A percentile compares a stretch with the other conserved stretches of the same genome.
Conservation (phyloP, 1,284 basidiomycete genomes). For the Heterobasidion occidentale region DNA sequence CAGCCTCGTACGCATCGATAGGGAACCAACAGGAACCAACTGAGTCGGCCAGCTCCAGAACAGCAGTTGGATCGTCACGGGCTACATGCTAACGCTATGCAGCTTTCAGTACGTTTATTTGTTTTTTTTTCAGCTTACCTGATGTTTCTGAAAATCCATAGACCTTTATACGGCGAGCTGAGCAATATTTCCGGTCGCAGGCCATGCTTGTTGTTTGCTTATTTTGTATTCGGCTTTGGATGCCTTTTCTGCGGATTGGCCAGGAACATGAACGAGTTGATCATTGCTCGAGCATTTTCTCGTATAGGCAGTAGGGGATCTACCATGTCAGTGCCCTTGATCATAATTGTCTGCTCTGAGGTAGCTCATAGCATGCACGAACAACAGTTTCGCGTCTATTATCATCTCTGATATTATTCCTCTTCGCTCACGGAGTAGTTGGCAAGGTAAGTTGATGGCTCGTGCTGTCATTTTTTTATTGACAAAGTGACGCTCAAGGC, state of each 20-base stretch:
- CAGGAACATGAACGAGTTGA: constrained; percentile 46
- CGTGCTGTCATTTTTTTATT: not conserved
- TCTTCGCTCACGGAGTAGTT: constrained; percentile 49
- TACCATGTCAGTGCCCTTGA: constrained; percentile 35
- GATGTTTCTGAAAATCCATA: constrained; percentile 14
- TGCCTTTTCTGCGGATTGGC: constrained; percentile 46
- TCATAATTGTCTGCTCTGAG: not conserved
- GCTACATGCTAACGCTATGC: constrained; percentile 52
- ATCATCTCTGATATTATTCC: constrained; percentile 57
- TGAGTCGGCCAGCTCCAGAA: constrained; percentile 48
- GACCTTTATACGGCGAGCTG: constrained; percentile 56
- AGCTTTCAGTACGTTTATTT: constrained; percentile 45
- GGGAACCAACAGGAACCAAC: constrained; percentile 35
- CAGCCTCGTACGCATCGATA: constrained; percentile 52
- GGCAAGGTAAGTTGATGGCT: constrained; percentile 35
- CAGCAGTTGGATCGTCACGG: constrained; percentile 60
- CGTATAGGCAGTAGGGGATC: constrained; percentile 60
- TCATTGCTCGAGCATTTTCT: constrained; percentile 46
- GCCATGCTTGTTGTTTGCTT: constrained; percentile 46
- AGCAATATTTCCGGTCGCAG: constrained; percentile 63
- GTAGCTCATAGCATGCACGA: not conserved
- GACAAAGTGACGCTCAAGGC: constrained; percentile 20
- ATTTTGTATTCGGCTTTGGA: constrained; percentile 46
- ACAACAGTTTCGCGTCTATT: constrained; percentile 45
- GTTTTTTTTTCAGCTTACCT: not conserved